Conservation (phyloP, 192 early-diverging fungal genomes). For the Cladochytrium replicatum region DNA sequence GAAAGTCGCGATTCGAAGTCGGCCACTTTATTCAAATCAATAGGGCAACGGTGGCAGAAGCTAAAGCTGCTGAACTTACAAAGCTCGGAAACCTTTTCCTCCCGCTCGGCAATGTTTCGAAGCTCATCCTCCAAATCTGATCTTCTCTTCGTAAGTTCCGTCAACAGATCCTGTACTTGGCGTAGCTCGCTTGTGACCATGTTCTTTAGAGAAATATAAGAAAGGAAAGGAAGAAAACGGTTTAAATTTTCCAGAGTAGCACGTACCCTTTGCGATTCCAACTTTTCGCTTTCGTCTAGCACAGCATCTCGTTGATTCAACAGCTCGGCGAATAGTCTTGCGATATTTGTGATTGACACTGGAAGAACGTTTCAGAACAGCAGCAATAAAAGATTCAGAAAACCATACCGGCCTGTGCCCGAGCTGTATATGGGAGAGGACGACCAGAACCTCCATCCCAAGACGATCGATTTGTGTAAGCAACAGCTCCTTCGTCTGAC, state of each 20-base stretch:
- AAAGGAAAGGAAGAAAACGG: neutral
- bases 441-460: neutral
- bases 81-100: constrained; percentile 21
- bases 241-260: neutral
- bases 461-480: constrained; percentile 12
- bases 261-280: constrained; percentile 14
- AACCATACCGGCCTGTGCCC: too few relatives aligned
- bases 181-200: constrained; percentile 14
- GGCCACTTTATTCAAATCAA: constrained; percentile 7
- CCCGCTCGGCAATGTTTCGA: constrained; percentile 13
- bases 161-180: constrained; percentile 28
- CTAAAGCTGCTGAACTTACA: constrained; percentile 9
- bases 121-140: constrained; percentile 16
- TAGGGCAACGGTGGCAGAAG: neutral
- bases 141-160: constrained; percentile 19
- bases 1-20: constrained; percentile 24
- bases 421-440: neutral
- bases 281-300: constrained; percentile 21
- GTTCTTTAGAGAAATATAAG: neutral
- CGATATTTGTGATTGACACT: constrained; percentile 25
- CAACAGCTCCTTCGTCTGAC: too few relatives aligned
- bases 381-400: neutral
- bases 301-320: constrained; percentile 28
- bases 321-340: constrained; percentile 28
- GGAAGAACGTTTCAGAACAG: neutral